Evolutionary conservation across 139 green algal species (phyloP), one percentile per base, ranked within the genome.

Genomic region (Chara braunii): DNA sequence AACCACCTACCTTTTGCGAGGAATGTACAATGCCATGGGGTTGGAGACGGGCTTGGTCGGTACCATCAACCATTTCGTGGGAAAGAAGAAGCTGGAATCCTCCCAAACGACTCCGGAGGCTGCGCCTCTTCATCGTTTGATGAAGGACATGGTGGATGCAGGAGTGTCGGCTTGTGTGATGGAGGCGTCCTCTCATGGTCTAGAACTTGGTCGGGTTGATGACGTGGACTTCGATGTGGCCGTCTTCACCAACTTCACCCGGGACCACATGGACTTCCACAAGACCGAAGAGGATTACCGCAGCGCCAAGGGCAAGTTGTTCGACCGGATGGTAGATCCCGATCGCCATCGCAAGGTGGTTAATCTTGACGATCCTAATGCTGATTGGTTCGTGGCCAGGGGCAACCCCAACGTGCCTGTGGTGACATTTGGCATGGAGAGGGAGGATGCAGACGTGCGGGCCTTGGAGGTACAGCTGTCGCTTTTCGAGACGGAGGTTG

Each of bases 291-390:
- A 79, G 30, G 65, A 74, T 22, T 86, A 85, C 57, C 8, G 70
- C 8, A 58, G 83, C 0, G 56, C 60, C 12, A 78, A 87, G 69
- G 57, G 72, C 33, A 51, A 43, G 55, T 55, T 89, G 36, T 90
- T 95, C 43, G 43, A 64, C 0, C 31, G 42, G 3, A 76, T 95
- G 44, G 58, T 65, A 0, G 80, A 94, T 45, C 56, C 68, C 0
- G 45, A 67, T 3, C 43, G 59, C 33, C 88, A 96, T 70, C 75
- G 83, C 33, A 89, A 86, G 0, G 84, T 77, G 5, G 60, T 99
- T 52, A 98, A 97, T 71, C 40, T 91, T 2, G 90, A 96, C 51
- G 86, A 90, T 70, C 71, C 74, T 22, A 14, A 60, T 28, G 65
- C 67, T 29, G 51, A 75, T 30, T 74, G 54, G 26, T 80, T 88